Base-by-base conservation (phyloP, 2,329 filamentous ascomycete species). In the Zymoseptoria crescenta region DNA sequence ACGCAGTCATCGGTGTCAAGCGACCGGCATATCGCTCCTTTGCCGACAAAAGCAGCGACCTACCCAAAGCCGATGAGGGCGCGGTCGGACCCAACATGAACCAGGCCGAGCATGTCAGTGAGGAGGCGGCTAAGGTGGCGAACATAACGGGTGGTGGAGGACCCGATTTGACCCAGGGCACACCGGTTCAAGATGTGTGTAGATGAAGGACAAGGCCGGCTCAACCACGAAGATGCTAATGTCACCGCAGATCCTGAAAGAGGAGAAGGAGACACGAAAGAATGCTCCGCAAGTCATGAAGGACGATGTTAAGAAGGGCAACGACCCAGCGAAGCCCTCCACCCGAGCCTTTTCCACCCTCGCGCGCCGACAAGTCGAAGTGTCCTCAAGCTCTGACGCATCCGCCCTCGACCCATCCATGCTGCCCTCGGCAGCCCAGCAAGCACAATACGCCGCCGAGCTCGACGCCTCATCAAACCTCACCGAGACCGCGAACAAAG, bases 211-310 rank as follows among this genome's bases (percentile, higher is more conserved):
- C 27, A 53, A 41, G 8, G 45, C 24, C 27, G 30, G 51, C 19
- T 20, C 45, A 45, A 19, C 8, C 10, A 27, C 9, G 53, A 21
- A 56, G 29, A 59, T 49, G 19, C 41, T 29, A 52, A 59, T 21
- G 20, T 24, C 50, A 29, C 5, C 4, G n/a, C 66, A 88, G 85
- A 80, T 88, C 59, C 77, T 89, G 45, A 77, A 82, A 69, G 81
- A 83, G 54, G 85, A 88, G 68, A 79, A 83, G 68, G 79, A 85
- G 58, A 79, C 80, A 30, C 75, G 79, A 65, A 80, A 87, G 62
- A 82, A 86, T 54, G 82, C 86, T 8, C 86, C 86, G 8, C 81
- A 88, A 71, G 81, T 89, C 24, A 80, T 89, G 74, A 81, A 86
- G 68, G 80, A 87, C 63, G 77, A 82, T 60, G 72, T 83, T 24